A percentile compares a stretch with the other conserved stretches of the same genome.
Evolutionary conservation across 176 grass and related monocot species (phyloP).

Genomic region (Ensete glaucum): DNA sequence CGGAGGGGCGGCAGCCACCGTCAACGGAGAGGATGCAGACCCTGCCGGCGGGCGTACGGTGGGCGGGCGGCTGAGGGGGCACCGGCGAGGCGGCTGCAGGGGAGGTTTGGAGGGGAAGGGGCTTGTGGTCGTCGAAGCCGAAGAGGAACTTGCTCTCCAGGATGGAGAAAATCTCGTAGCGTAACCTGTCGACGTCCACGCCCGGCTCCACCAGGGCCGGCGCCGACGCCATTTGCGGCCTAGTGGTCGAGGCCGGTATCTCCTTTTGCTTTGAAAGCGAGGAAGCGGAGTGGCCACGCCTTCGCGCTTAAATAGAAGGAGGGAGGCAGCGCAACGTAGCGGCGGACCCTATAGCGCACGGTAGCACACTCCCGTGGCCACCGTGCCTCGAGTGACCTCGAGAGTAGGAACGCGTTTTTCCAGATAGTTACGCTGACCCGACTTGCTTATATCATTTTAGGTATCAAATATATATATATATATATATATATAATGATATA

Average conservation of each 20-base stretch:
- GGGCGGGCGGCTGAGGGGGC: conserved; percentile 4
- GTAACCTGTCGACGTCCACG: conserved; percentile 35
- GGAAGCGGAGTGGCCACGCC: neutral
- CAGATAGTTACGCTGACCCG: no score
- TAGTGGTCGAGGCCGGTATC: neutral
- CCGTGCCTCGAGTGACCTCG: no score
- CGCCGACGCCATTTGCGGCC: neutral
- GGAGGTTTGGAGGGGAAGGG: neutral
- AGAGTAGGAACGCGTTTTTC: no score
- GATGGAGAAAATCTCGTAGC: conserved; percentile 63
- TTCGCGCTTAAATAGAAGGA: neutral
- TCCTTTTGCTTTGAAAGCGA: neutral
- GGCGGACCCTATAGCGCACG: neutral
- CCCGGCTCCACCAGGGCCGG: neutral
- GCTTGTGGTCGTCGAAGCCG: conserved; percentile 14
- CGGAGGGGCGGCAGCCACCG: conserved; percentile 32
- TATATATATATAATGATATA: no score
- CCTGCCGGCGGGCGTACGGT: neutral
- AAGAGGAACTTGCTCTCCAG: conserved; percentile 69
- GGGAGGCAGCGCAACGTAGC: neutral
- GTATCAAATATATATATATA: no score
- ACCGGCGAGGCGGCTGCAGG: neutral
- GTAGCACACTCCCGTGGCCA: neutral
- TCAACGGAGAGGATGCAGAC: conserved; percentile 71
- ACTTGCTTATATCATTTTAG: no score